Evolutionary conservation across 176 grass and related monocot genomes (phyloP).

Genomic region (Raddia guianensis): DNA sequence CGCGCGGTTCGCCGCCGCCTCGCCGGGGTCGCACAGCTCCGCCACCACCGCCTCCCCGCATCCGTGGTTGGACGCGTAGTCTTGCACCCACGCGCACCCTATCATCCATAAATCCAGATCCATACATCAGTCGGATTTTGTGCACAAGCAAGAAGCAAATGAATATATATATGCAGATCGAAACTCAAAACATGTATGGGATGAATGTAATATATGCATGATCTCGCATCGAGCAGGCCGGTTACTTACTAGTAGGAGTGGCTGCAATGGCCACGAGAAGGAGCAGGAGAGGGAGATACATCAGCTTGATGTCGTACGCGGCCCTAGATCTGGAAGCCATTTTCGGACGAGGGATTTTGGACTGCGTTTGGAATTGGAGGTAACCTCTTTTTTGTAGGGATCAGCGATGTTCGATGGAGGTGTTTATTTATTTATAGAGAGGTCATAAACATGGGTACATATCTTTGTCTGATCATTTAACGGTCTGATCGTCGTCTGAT

Average conservation of each 20-base stretch:
- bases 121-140: too few species aligned
- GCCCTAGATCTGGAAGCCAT: not conserved
- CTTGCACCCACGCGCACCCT: constrained; percentile 42
- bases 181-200: not conserved
- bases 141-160: too few species aligned
- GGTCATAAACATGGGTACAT: too few species aligned
- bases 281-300: not conserved
- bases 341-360: not conserved
- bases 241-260: constrained; percentile 24
- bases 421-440: too few species aligned
- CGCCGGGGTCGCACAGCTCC: constrained; percentile 30
- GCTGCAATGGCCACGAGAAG: not conserved
- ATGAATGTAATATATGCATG: not conserved
- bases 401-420: too few species aligned
- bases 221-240: too few species aligned
- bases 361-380: too few species aligned
- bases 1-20: constrained; percentile 31
- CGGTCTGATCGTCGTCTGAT: too few species aligned
- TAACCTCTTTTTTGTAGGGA: too few species aligned
- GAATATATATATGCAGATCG: too few species aligned
- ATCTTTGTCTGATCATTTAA: too few species aligned
- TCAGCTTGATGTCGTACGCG: not conserved
- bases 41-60: constrained; percentile 29
- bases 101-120: too few species aligned
- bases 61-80: constrained; percentile 30